phyloP scores from a whole-genome alignment of 306 rosid species.

The Albizia julibrissin region DNA sequence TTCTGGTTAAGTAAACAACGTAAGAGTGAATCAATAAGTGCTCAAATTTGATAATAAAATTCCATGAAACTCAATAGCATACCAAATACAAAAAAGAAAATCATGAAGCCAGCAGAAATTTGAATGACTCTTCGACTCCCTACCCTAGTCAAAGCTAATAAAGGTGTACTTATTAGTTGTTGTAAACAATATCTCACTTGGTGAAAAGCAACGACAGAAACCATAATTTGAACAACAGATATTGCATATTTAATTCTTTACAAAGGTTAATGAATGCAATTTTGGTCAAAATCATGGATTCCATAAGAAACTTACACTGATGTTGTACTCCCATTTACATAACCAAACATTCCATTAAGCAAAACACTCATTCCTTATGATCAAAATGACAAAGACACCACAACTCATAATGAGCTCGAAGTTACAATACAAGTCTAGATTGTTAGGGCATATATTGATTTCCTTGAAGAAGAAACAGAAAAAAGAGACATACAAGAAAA shows the following conservation, averaged over 20 bases:
- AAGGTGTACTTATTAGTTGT: not conserved
- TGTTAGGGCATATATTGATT: slow-evolving; percentile 68
- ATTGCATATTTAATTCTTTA: not conserved
- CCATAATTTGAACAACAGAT: not conserved
- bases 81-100: slow-evolving; percentile 85
- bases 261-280: not conserved
- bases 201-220: too few species aligned
- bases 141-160: slow-evolving; percentile 76
- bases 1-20: not conserved
- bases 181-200: not conserved
- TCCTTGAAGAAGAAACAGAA: slow-evolving; percentile 14
- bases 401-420: not conserved
- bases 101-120: slow-evolving; percentile 83
- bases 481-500: not conserved
- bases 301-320: slow-evolving; percentile 56
- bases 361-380: slow-evolving; percentile 69
- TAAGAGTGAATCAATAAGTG: not conserved
- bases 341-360: slow-evolving; percentile 70
- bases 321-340: slow-evolving; percentile 67
- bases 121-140: slow-evolving; percentile 93
- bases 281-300: not conserved
- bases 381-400: slow-evolving; percentile 9
- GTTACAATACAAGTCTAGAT: not conserved
- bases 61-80: not conserved
- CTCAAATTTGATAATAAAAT: not conserved